Conservation (phyloP, 2,329 filamentous ascomycete species). For the Dactylonectria estremocensis region DNA sequence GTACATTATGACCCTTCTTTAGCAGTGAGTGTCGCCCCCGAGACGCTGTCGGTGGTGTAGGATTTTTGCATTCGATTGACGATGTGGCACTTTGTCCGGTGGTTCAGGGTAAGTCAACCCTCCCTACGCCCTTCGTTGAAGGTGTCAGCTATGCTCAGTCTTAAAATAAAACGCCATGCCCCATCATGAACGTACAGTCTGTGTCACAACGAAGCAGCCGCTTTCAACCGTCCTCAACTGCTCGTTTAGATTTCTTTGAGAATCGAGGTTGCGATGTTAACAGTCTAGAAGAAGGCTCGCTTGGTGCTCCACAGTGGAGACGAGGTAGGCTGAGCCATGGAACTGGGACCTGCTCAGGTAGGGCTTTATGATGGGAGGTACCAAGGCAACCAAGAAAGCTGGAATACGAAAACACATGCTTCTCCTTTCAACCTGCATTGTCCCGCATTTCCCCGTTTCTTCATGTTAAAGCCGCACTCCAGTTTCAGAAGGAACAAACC, state of each 20-base stretch:
- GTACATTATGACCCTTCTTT: no score
- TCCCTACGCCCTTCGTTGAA: no score
- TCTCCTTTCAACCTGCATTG: constrained; percentile 4
- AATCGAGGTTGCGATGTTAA: not conserved
- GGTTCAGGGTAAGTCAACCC: no score
- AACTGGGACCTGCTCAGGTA: not conserved
- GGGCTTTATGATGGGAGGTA: not conserved
- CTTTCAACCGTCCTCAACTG: no score
- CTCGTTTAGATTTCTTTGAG: no score
- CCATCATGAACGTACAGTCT: not conserved
- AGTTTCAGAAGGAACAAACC: not conserved
- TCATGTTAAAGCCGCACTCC: not conserved
- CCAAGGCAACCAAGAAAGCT: constrained; percentile 27
- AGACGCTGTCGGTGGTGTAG: no score
- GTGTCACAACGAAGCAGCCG: not conserved
- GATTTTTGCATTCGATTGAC: no score
- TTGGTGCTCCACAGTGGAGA: constrained; percentile 24
- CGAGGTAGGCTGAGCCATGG: not conserved
- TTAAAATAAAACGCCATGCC: not conserved
- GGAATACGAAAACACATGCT: constrained; percentile 21
- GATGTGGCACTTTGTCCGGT: no score
- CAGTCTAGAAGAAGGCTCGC: constrained; percentile 5
- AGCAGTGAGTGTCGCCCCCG: no score
- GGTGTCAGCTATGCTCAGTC: no score
- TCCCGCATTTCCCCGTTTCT: not conserved